Percentiles rank a stretch among this genome's conserved stretches.
These are phyloP conservation scores for Arthrobotrys sphaeroides DNA, from an alignment of 2,329 filamentous ascomycete species.

Conservation along the genomic window DNA sequence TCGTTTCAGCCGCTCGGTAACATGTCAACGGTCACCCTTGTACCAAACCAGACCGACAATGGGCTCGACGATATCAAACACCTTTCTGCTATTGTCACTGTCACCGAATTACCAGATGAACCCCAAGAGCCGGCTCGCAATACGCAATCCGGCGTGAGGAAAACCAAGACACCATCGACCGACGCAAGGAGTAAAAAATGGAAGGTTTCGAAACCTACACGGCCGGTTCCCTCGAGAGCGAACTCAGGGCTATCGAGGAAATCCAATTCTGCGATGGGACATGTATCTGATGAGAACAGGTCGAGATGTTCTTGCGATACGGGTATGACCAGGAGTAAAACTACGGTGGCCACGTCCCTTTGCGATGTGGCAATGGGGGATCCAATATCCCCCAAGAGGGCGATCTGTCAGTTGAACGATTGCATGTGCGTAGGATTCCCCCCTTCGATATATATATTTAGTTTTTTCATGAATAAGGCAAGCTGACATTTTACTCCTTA, in stretches of 20 bases:
- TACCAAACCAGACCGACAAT: slow-evolving; percentile 35
- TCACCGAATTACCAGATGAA: slow-evolving; percentile 43
- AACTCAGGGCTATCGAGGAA: slow-evolving; percentile 47
- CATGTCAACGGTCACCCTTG: slow-evolving; percentile 52
- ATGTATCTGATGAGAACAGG: slow-evolving; percentile 35
- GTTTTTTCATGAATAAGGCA: not conserved
- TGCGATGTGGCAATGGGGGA: slow-evolving; percentile 52
- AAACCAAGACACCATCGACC: slow-evolving; percentile 22
- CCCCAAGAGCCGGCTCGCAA: slow-evolving; percentile 22
- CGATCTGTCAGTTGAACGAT: slow-evolving; percentile 24
- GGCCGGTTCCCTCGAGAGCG: slow-evolving; percentile 46
- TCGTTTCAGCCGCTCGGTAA: slow-evolving; percentile 53
- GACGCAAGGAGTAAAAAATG: slow-evolving; percentile 38
- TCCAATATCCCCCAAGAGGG: slow-evolving; percentile 36
- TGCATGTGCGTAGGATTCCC: slow-evolving; percentile 20
- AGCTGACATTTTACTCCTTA: slow-evolving; percentile 3
- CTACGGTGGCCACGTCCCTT: slow-evolving; percentile 26
- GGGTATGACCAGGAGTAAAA: slow-evolving; percentile 17
- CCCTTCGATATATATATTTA: not conserved
- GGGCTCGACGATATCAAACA: slow-evolving; percentile 41
- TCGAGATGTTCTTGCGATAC: slow-evolving; percentile 49
- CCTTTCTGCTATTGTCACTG: slow-evolving; percentile 34
- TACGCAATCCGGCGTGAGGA: not conserved
- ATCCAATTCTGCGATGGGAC: slow-evolving; percentile 36
- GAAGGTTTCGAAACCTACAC: slow-evolving; percentile 48